Base-by-base conservation (phyloP, 2,329 filamentous ascomycete species). In the Plectosphaerella cucumerina region DNA sequence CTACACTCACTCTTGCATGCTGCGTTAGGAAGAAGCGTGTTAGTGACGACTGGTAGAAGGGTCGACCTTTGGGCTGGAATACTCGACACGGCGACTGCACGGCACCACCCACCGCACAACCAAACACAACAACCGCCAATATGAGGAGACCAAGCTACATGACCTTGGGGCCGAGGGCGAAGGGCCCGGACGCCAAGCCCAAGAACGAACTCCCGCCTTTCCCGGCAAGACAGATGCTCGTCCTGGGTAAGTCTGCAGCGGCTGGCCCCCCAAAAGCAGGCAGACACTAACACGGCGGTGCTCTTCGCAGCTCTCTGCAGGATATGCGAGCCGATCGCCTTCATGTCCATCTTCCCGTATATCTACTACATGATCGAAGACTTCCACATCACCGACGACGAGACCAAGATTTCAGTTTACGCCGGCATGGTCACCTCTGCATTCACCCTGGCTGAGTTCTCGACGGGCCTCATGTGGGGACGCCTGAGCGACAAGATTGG, bases 291-390 rank as follows among this genome's bases (percentile, higher is more conserved):
- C 35, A 14, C 3, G 8, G 5, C 20, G 34, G 21, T 2, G n/a
- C 42, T 22, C 12, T 39, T 18, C 23, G 41, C 56, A 95, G 92
- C 91, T 44, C 79, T 96, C 64, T 96, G 92, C 72, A 87, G 94
- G 65, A 93, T 99, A 75, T 97, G 91, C 77, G 94, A 99, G 68
- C 94, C 94, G 48, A 97, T 99, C 69, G 94, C 94, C 6, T 97
- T 99, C 78, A 97, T 97, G 90, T 97, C 92, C 49, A 97, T 97
- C 60, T 97, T 99, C 67, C 94, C 94, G 2, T 99, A 97, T 70
- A 91, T 96, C 60, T 97, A 96, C 75, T 93, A 89, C 75, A 97
- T 99, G 94, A 87, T 97, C 60, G 80, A 91, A 62, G 90, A 91
- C 55, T 97, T 97, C 71, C 78, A 89, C 62, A 86, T 96, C 65